Conservation (phyloP, 2,329 filamentous ascomycete species). For the Ophiobolus disseminans region DNA sequence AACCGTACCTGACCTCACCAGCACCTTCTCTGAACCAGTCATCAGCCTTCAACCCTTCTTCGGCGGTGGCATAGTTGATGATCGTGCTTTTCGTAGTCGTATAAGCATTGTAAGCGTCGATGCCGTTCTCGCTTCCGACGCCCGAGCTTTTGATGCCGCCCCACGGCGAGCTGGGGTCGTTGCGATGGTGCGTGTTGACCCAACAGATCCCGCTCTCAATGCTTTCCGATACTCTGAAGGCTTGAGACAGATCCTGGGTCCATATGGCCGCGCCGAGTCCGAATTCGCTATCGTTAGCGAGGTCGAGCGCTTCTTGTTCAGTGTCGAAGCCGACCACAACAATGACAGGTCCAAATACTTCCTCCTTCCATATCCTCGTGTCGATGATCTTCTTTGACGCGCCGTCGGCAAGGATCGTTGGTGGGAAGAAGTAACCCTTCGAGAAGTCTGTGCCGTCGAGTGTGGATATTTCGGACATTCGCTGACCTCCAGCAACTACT, state of each 20-base stretch:
- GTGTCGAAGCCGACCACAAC: slow-evolving; percentile 56
- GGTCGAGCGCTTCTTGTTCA: slow-evolving; percentile 55
- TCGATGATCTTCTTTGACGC: slow-evolving; percentile 39
- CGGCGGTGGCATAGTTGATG: slow-evolving; percentile 69
- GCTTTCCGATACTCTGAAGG: slow-evolving; percentile 54
- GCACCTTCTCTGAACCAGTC: slow-evolving; percentile 72
- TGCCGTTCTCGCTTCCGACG: slow-evolving; percentile 75
- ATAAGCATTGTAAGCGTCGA: slow-evolving; percentile 58
- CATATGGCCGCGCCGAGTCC: slow-evolving; percentile 60
- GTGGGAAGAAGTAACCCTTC: slow-evolving; percentile 59
- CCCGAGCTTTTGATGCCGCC: slow-evolving; percentile 69
- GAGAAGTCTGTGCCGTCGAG: slow-evolving; percentile 62
- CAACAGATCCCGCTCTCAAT: slow-evolving; percentile 59
- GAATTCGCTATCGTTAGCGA: slow-evolving; percentile 60
- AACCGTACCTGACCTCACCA: slow-evolving; percentile 66
- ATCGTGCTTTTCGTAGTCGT: slow-evolving; percentile 69
- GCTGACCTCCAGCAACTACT: slow-evolving; percentile 57
- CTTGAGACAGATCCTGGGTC: slow-evolving; percentile 59
- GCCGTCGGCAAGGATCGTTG: slow-evolving; percentile 51
- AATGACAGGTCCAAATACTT: slow-evolving; percentile 62
- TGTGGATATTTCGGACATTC: slow-evolving; percentile 56
- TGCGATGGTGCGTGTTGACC: slow-evolving; percentile 68
- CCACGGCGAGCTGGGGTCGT: slow-evolving; percentile 75
- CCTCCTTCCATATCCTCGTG: slow-evolving; percentile 53
- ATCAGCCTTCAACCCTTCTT: slow-evolving; percentile 61